A percentile compares a stretch with the other conserved stretches of the same genome.
Conservation (phyloP, 306 rosid species). For the Hippophae gyantsensis region DNA sequence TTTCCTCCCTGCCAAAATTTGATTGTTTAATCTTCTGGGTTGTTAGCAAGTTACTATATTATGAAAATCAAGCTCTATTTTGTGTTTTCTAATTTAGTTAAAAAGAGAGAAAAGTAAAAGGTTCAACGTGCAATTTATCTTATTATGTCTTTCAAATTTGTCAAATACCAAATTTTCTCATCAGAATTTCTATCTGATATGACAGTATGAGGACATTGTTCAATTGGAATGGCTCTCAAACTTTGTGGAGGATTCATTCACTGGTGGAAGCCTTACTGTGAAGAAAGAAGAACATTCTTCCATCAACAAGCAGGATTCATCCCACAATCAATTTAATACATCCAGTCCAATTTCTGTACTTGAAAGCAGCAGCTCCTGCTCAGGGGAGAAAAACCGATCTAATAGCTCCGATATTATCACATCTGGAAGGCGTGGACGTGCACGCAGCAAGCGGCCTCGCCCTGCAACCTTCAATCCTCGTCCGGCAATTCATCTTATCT, state of each 20-base stretch:
- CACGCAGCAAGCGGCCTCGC: slow-evolving; percentile 94
- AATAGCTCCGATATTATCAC: slow-evolving; percentile 38
- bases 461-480: slow-evolving; percentile 78
- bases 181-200: slow-evolving; percentile 3
- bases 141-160: too few species aligned
- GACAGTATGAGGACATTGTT: slow-evolving; percentile 80
- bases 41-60: too few species aligned
- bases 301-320: slow-evolving; percentile 27
- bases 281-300: slow-evolving; percentile 38
- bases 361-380: slow-evolving; percentile 84
- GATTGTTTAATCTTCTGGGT: too few species aligned
- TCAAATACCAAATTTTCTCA: background rate
- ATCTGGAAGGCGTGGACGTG: slow-evolving; percentile 57
- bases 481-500: slow-evolving; percentile 54
- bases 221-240: slow-evolving; percentile 91
- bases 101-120: too few species aligned
- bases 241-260: slow-evolving; percentile 82
- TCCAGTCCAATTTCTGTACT: slow-evolving; percentile 89
- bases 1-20: too few species aligned
- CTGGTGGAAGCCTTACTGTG: slow-evolving; percentile 68
- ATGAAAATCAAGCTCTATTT: too few species aligned
- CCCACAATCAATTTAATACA: slow-evolving; percentile 51
- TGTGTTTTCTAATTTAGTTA: too few species aligned
- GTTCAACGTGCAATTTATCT: too few species aligned
- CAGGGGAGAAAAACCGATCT: slow-evolving; percentile 38